Evolutionary conservation across 2,329 filamentous ascomycete species (phyloP).

Genomic region (Trichophyton equinum): DNA sequence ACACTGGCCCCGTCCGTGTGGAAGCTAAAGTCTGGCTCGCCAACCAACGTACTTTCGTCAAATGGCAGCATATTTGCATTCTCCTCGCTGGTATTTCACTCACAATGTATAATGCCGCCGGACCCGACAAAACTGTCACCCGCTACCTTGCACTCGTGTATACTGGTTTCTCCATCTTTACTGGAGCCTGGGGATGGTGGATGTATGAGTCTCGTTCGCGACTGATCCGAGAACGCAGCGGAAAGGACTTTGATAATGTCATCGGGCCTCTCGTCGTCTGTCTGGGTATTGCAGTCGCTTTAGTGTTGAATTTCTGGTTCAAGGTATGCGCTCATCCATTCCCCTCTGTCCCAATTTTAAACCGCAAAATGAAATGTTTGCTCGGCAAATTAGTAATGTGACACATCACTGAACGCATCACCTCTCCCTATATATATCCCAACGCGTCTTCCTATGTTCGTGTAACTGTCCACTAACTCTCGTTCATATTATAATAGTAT

Average conservation of each 20-base stretch:
- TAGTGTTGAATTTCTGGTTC: constrained; percentile 80
- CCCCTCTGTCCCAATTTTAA: neutral
- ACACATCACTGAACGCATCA: neutral
- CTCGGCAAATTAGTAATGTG: neutral
- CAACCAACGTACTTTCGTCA: constrained; percentile 95
- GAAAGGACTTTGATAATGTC: constrained; percentile 85
- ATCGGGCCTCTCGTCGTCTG: constrained; percentile 75
- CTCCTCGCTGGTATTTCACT: constrained; percentile 74
- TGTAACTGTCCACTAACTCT: neutral
- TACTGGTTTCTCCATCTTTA: constrained; percentile 67
- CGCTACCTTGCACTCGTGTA: constrained; percentile 71
- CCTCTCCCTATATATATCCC: neutral
- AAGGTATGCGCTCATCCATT: constrained; percentile 37
- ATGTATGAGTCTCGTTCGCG: constrained; percentile 63
- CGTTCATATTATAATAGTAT: constrained; percentile 15
- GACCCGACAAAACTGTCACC: constrained; percentile 59
- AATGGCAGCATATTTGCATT: constrained; percentile 93
- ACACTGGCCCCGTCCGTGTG: constrained; percentile 78
- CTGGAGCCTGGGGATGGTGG: constrained; percentile 74
- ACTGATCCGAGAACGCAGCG: constrained; percentile 75
- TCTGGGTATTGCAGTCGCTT: constrained; percentile 59
- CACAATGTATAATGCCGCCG: constrained; percentile 78
- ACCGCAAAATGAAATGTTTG: neutral
- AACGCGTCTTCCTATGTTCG: neutral
- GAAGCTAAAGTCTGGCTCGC: constrained; percentile 98